These are phyloP conservation scores for Solanum clarkiae DNA, from an alignment of 257 asterid genomes.

Conservation along the genomic window DNA sequence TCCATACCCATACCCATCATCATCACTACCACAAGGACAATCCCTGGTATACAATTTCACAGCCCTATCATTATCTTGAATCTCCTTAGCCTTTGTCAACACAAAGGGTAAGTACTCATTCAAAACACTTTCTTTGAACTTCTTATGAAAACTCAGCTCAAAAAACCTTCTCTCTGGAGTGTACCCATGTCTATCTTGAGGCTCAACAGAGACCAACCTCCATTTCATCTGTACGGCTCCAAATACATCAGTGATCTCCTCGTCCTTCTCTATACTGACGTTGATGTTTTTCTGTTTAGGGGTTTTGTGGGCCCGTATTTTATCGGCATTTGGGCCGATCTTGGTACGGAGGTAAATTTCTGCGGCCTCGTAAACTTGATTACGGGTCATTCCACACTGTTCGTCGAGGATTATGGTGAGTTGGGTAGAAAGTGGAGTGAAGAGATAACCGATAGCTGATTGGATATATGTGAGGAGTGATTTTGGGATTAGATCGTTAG, in stretches of 20 bases:
- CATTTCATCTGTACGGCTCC: conserved; percentile 23
- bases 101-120: conserved; percentile 47
- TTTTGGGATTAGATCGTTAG: conserved; percentile 43
- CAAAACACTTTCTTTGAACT: conserved; percentile 19
- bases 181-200: conserved; percentile 1
- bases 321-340: conserved; percentile 36
- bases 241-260: conserved; percentile 26
- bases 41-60: conserved; percentile 62
- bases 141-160: conserved; percentile 50
- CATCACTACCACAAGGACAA: conserved; percentile 17
- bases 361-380: conserved; percentile 58
- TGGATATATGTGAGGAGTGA: conserved; percentile 17
- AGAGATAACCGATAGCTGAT: conserved; percentile 13
- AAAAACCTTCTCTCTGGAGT: conserved; percentile 36
- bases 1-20: conserved; percentile 29
- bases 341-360: conserved; percentile 52
- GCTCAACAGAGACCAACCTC: conserved; percentile 43
- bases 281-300: conserved; percentile 35
- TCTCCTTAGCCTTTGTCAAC: conserved; percentile 37
- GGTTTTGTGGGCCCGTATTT: conserved; percentile 38
- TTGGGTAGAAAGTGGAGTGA: conserved; percentile 12
- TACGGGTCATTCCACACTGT: conserved; percentile 40
- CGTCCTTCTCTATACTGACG: conserved; percentile 43
- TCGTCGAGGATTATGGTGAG: conserved; percentile 60
- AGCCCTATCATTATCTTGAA: conserved; percentile 25